Evolutionary conservation across 2,329 filamentous ascomycete species (phyloP).

Genomic region (Geosmithia flava): DNA sequence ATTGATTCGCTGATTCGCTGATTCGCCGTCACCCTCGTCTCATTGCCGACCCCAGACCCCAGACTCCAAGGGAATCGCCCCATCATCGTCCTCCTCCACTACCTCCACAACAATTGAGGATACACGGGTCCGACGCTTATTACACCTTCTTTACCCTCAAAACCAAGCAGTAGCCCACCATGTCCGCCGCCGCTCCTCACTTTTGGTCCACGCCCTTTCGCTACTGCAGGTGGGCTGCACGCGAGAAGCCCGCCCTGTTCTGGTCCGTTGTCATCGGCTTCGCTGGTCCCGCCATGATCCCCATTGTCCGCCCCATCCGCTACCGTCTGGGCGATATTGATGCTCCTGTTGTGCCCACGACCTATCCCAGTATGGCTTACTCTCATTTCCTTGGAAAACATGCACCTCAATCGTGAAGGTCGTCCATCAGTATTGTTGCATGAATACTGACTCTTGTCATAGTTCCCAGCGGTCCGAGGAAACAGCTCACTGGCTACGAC

Average conservation of each 20-base stretch:
- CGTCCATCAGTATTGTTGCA: neutral
- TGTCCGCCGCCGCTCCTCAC: slow-evolving; percentile 48
- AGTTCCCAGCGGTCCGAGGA: slow-evolving; percentile 48
- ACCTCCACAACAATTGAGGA: neutral
- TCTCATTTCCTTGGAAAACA: neutral
- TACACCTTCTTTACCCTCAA: neutral
- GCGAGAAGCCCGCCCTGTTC: slow-evolving; percentile 85
- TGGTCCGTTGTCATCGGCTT: slow-evolving; percentile 68
- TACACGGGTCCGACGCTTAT: neutral
- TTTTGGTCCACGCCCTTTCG: slow-evolving; percentile 79
- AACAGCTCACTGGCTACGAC: slow-evolving; percentile 47
- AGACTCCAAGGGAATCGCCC: neutral
- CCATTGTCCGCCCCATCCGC: slow-evolving; percentile 64
- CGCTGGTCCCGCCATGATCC: slow-evolving; percentile 57
- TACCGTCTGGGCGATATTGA: slow-evolving; percentile 60
- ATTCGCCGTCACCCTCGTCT: neutral
- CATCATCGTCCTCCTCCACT: neutral
- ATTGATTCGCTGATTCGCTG: neutral
- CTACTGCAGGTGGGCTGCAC: slow-evolving; percentile 79
- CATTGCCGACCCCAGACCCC: neutral
- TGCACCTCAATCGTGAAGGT: too few species aligned
- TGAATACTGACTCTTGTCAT: slow-evolving; percentile 1
- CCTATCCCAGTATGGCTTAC: slow-evolving; percentile 75
- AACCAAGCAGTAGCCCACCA: slow-evolving; percentile 20
- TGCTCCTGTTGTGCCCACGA: slow-evolving; percentile 64